Conservation (phyloP, 495 filamentous ascomycete species). For the Thermothielavioides terrestris region DNA sequence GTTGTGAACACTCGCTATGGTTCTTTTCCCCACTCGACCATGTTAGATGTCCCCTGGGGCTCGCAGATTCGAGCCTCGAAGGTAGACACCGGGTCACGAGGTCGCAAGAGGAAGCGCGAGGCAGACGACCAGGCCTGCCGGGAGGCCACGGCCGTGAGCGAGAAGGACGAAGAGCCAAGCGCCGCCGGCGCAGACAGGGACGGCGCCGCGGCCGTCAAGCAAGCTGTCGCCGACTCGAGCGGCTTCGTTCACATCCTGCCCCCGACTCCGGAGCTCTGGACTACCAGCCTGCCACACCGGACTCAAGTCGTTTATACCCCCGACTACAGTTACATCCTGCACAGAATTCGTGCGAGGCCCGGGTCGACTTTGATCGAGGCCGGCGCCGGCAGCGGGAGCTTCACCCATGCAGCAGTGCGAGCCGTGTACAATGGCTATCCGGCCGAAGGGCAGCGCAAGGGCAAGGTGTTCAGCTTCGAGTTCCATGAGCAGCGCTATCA, state of each 20-base stretch:
- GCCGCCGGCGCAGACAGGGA: conserved; percentile 12
- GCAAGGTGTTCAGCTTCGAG: conserved; percentile 88
- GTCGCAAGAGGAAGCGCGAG: conserved; percentile 49
- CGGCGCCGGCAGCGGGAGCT: conserved; percentile 87
- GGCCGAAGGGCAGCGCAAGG: conserved; percentile 36
- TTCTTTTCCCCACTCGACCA: conserved; percentile 84
- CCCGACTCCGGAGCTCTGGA: conserved; percentile 93
- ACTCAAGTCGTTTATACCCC: conserved; percentile 98
- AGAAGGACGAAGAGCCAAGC: conserved; percentile 21
- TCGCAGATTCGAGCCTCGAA: conserved; percentile 82
- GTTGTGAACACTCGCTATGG: conserved; percentile 92
- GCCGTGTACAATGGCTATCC: conserved; percentile 83
- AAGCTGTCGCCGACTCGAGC: conserved; percentile 53
- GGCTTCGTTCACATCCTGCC: conserved; percentile 87
- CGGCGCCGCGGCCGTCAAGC: conserved; percentile 25
- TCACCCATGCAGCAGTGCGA: conserved; percentile 82
- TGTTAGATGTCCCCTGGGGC: conserved; percentile 78
- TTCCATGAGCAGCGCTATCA: conserved; percentile 72
- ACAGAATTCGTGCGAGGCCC: conserved; percentile 72
- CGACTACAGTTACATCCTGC: conserved; percentile 92
- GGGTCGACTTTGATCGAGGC: conserved; percentile 82
- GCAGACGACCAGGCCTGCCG: conserved; percentile 42
- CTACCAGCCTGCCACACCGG: conserved; percentile 76
- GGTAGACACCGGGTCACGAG: conserved; percentile 79
- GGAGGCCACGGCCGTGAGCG: conserved; percentile 21